A percentile compares a stretch with the other conserved stretches of the same genome.
Evolutionary conservation across 306 rosid genomes (phyloP).

Genomic region (Parietaria judaica): DNA sequence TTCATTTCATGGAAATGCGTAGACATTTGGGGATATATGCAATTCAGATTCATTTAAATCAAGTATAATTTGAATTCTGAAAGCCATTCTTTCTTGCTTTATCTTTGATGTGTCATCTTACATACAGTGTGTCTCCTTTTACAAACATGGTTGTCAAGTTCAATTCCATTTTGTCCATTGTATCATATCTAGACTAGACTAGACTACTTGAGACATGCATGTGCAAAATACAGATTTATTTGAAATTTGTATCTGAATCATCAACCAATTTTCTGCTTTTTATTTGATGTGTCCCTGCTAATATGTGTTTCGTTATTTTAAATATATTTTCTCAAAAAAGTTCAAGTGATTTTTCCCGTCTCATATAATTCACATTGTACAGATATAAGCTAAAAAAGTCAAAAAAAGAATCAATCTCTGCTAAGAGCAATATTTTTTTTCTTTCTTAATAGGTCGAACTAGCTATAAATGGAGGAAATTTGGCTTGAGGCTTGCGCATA

Average conservation of each 20-base stretch:
- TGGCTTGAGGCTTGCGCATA: no score
- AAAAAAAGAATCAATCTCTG: no score
- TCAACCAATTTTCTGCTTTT: no score
- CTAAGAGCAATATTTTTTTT: no score
- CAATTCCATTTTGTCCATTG: neutral
- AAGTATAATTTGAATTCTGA: neutral
- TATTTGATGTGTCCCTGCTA: no score
- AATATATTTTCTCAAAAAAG: no score
- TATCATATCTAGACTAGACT: neutral
- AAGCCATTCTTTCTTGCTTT: neutral
- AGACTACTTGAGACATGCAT: neutral
- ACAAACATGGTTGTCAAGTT: neutral
- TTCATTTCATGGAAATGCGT: neutral
- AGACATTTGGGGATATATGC: conserved; percentile 2
- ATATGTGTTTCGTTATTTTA: no score
- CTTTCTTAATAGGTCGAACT: no score
- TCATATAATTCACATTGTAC: neutral
- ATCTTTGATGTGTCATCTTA: neutral
- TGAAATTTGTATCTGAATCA: no score
- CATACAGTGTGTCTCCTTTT: no score
- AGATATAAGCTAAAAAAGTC: neutral
- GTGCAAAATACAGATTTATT: neutral
- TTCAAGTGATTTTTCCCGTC: no score
- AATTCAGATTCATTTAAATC: conserved; percentile 4
- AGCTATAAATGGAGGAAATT: no score